Conservation (phyloP, 495 filamentous ascomycete genomes). For the Aspergillus bridgeri region DNA sequence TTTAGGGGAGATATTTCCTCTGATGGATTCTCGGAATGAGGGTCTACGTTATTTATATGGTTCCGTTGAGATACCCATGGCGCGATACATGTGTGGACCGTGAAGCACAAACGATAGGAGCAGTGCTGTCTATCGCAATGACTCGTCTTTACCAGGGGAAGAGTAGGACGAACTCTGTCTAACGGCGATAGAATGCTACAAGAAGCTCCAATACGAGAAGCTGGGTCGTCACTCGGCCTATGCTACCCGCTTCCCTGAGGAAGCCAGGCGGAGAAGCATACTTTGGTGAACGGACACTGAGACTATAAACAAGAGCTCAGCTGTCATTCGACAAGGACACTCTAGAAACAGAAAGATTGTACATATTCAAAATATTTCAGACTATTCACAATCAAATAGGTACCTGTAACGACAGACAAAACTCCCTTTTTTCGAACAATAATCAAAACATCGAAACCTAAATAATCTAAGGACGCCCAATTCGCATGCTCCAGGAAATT, state of each 20-base stretch:
- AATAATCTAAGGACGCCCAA: slow-evolving; percentile 19
- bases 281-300: not conserved
- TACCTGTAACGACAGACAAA: slow-evolving; percentile 13
- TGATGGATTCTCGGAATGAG: too few relatives aligned
- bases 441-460: slow-evolving; percentile 29
- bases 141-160: too few relatives aligned
- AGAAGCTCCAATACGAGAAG: not conserved
- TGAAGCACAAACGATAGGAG: too few relatives aligned
- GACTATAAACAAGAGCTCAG: not conserved
- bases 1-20: too few relatives aligned
- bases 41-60: too few relatives aligned
- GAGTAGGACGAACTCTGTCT: too few relatives aligned
- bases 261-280: not conserved
- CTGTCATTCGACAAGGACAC: not conserved
- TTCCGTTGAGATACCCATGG: too few relatives aligned
- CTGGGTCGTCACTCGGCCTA: not conserved
- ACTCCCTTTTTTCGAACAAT: not conserved
- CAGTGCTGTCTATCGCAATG: not conserved
- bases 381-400: slow-evolving; percentile 11
- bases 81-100: too few relatives aligned
- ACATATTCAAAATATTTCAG: slow-evolving; percentile 7
- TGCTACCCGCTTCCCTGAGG: not conserved
- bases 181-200: too few relatives aligned
- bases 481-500: slow-evolving; percentile 16
- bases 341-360: not conserved